Percentiles rank a stretch among this genome's conserved stretches.
Evolutionary conservation across 129 eudicot species (phyloP).

Genomic region (Chrysanthemum seticuspe): DNA sequence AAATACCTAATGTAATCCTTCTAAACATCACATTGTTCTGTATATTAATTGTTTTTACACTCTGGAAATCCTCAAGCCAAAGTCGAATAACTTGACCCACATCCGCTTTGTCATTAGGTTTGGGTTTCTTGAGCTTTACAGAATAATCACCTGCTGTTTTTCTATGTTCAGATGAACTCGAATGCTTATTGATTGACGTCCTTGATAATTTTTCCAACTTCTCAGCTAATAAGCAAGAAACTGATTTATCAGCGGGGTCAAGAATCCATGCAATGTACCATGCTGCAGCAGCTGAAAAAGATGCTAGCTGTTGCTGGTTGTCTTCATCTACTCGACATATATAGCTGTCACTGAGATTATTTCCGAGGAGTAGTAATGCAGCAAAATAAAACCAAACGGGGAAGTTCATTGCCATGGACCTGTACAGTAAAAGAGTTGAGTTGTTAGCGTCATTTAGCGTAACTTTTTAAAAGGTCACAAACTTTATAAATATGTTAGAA

Average conservation of each 20-base stretch:
- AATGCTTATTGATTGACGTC: constrained; percentile 28
- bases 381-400: constrained; percentile 71
- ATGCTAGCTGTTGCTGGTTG: constrained; percentile 21
- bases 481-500: not conserved
- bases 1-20: constrained; percentile 60
- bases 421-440: constrained; percentile 24
- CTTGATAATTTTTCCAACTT: constrained; percentile 44
- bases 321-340: constrained; percentile 13
- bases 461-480: not conserved
- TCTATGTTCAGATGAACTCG: constrained; percentile 22
- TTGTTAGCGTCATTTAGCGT: no score
- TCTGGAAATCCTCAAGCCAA: constrained; percentile 53
- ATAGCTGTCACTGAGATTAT: constrained; percentile 21
- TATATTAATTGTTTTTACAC: constrained; percentile 14
- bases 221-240: constrained; percentile 33
- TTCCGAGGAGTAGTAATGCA: constrained; percentile 37
- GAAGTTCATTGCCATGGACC: constrained; percentile 70
- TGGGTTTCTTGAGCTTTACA: constrained; percentile 37
- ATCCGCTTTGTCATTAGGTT: constrained; percentile 18
- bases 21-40: constrained; percentile 43
- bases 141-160: no score
- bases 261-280: constrained; percentile 78
- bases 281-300: constrained; percentile 52
- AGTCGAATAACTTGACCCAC: constrained; percentile 27
- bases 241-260: constrained; percentile 41